Conservation (phyloP, 148 eudicot genomes). For the Rhododendron henanense region DNA sequence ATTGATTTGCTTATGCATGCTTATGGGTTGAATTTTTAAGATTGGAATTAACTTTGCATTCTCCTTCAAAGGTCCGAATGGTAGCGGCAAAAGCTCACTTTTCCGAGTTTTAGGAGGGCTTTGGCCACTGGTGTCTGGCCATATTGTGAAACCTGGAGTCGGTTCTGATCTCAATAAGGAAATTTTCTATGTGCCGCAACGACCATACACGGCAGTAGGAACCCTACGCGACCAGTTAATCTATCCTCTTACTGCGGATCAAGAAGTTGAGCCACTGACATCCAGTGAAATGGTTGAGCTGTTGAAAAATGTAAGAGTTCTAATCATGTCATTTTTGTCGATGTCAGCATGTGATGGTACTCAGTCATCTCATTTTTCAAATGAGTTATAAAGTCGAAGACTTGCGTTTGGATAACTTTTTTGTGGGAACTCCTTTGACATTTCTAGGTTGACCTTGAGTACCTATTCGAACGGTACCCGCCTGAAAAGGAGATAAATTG, state of each 20-base stretch:
- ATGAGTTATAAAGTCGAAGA: slow-evolving; percentile 3
- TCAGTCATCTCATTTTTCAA: neutral
- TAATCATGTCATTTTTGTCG: neutral
- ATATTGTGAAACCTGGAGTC: slow-evolving; percentile 94
- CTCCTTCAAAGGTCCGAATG: slow-evolving; percentile 80
- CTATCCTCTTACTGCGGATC: slow-evolving; percentile 84
- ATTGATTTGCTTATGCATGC: neutral
- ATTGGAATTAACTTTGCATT: slow-evolving; percentile 1
- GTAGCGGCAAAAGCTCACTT: slow-evolving; percentile 97
- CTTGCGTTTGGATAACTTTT: slow-evolving; percentile 7
- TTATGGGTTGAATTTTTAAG: neutral
- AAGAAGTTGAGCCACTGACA: slow-evolving; percentile 77
- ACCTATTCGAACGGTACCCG: slow-evolving; percentile 88
- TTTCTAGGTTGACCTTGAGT: slow-evolving; percentile 90
- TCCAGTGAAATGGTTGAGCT: slow-evolving; percentile 76
- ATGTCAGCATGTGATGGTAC: slow-evolving; percentile 6
- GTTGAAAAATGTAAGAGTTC: slow-evolving; percentile 71
- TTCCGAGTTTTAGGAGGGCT: slow-evolving; percentile 97
- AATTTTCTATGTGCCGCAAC: slow-evolving; percentile 92
- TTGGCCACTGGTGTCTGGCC: slow-evolving; percentile 96
- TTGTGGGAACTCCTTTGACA: neutral
- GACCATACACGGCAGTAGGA: slow-evolving; percentile 97
- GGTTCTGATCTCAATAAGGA: slow-evolving; percentile 97
- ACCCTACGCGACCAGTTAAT: slow-evolving; percentile 97
- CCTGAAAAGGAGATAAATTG: slow-evolving; percentile 90